Evolutionary conservation across 805 yeast genomes (phyloP).

Genomic region (Candida coquimbonensis): DNA sequence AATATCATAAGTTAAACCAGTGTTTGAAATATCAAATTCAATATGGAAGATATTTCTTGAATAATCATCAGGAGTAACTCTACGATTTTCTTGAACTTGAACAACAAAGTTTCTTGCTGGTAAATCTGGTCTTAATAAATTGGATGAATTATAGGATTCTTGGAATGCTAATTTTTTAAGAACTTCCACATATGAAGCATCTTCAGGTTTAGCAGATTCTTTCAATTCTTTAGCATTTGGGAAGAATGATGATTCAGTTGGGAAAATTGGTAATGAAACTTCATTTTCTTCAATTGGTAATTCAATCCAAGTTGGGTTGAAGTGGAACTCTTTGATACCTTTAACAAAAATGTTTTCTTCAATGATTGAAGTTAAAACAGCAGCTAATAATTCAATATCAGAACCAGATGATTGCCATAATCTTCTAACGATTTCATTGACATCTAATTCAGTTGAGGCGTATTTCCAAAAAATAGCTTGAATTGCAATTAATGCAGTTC

Average conservation of each 20-base stretch:
- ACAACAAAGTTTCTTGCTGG: constrained; percentile 81
- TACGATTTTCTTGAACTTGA: constrained; percentile 83
- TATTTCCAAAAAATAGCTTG: constrained; percentile 79
- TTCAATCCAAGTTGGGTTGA: constrained; percentile 22
- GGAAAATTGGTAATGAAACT: constrained; percentile 42
- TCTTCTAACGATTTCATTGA: constrained; percentile 63
- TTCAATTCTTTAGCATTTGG: constrained; percentile 48
- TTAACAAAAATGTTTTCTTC: constrained; percentile 43
- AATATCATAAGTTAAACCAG: constrained; percentile 85
- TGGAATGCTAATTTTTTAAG: constrained; percentile 71
- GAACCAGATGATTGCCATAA: constrained; percentile 76
- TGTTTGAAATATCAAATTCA: constrained; percentile 86
- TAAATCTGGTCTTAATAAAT: constrained; percentile 77
- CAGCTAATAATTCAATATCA: constrained; percentile 72
- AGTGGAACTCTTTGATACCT: constrained; percentile 32
- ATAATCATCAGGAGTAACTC: constrained; percentile 85
- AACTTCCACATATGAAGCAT: constrained; percentile 39
- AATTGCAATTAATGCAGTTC: constrained; percentile 63
- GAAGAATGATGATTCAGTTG: constrained; percentile 56
- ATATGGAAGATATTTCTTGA: constrained; percentile 94
- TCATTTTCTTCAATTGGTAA: constrained; percentile 28
- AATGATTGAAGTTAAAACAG: constrained; percentile 59
- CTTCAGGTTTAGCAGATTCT: constrained; percentile 36
- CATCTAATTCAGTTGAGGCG: constrained; percentile 51
- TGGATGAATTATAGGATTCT: constrained; percentile 60